phyloP scores from a whole-genome alignment of 768 basidiomycete genomes.

The Crucibulum laeve region DNA sequence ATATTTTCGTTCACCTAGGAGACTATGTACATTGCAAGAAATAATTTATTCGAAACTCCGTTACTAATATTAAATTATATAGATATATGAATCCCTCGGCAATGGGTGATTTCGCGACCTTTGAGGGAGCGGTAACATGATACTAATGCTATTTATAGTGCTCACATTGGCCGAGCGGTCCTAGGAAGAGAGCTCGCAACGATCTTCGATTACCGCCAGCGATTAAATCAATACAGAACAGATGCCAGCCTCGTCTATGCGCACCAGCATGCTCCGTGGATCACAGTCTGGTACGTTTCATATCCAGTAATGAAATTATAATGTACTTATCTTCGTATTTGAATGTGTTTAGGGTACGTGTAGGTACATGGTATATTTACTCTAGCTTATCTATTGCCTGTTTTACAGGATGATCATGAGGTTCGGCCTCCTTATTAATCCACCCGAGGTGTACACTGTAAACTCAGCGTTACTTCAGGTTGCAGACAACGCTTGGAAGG shows the following conservation, averaged over 20 bases:
- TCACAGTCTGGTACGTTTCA: constrained; percentile 47
- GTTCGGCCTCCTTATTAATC: constrained; percentile 14
- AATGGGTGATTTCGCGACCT: constrained; percentile 17
- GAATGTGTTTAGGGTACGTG: too few relatives aligned
- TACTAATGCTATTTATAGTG: constrained; percentile 18
- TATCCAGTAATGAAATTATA: too few relatives aligned
- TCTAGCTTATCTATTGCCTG: background rate
- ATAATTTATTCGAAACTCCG: background rate
- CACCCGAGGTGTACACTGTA: background rate
- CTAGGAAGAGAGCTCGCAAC: constrained; percentile 54
- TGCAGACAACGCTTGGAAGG: constrained; percentile 55
- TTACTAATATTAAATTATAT: background rate
- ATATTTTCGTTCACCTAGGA: constrained; percentile 54
- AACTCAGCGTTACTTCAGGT: constrained; percentile 24
- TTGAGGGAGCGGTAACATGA: background rate
- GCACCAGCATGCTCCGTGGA: constrained; percentile 50
- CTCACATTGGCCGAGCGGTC: constrained; percentile 42
- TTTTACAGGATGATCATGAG: constrained; percentile 45
- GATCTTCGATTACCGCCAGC: constrained; percentile 50
- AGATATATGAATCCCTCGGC: constrained; percentile 50
- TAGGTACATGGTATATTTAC: too few relatives aligned
- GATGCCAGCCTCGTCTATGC: constrained; percentile 43
- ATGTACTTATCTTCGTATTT: too few relatives aligned
- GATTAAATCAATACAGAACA: constrained; percentile 47
- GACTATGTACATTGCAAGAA: constrained; percentile 41